Base-by-base conservation (phyloP, 148 eudicot species). In the Cornus kousa region DNA sequence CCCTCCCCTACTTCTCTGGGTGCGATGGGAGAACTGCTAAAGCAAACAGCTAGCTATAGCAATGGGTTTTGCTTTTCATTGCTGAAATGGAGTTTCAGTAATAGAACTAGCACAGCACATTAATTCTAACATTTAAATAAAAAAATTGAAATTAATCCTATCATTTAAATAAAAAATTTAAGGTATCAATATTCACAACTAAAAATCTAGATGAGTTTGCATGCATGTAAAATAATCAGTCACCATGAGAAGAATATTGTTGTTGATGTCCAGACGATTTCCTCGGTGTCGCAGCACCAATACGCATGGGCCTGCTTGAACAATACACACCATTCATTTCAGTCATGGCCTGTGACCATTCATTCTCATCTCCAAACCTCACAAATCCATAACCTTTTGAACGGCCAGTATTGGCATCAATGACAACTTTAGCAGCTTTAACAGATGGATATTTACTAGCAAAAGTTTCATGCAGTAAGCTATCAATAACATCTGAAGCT, bases 331-430 rank as follows among this genome's bases (percentile, higher is more conserved):
- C 99, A 83, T 93, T 92, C 99, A 96, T 96, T 73, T 96, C 98
- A 85, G 86, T 87, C 98, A 96, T 90, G 19, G 99, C 99, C 74
- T 88, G 89, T 13, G 91, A 77, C 86, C 93, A 90, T 84, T 96
- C 99, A 79, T 40, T 81, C 75, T 96, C 98, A 86, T 96, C 99
- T 35, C 98, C 98, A 88, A 96, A 96, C 74, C 99, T 96, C 32
- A 96, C 98, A 83, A 96, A 96, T 48, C 99, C 99, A 72, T 95
- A 95, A 7, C 99, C 99, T 77, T 93, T 95, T 28, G 99, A 95
- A 8, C 99, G 90, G 50, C 98, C 97, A 62, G 98, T 90, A 73
- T 87, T 96, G 74, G 89, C 91, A 85, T 96, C 99, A 59, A 92
- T 92, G 67, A 96, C 98, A 83, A 96, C 98, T 83, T 96, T 96